Base-by-base conservation (phyloP, 75 land plant species). In the Isoetes taiwanensis region DNA sequence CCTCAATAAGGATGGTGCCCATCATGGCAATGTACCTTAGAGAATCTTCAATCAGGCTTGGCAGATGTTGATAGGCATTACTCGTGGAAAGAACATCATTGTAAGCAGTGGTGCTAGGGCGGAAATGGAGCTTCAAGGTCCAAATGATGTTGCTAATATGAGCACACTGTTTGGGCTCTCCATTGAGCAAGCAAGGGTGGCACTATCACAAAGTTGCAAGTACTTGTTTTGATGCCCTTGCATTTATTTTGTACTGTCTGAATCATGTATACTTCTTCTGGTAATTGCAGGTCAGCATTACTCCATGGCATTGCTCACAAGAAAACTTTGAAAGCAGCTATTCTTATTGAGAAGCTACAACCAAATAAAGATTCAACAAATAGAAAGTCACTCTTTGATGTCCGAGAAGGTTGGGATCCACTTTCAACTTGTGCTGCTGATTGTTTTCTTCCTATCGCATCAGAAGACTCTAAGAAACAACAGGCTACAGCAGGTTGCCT, bases 121-220 rank as follows among this genome's bases (percentile, higher is more conserved):
- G 56, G 76, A 62, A 32, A 66, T 41, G 67, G 86, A 80, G 46
- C 55, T 90, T 34, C 69, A 90, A 71, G 96, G 96, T 21, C 96
- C 96, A 28, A 59, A 73, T 72, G 96, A 90, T 80, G 86, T 85
- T 53, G 72, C 77, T n/a, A 90, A 90, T 68, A 59, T 85, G 56
- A 30, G 64, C 3, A 77, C 74, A 35, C 70, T 90, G 63, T 69
- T 90, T 65, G 96, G 96, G 10, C 65, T 90, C 12, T 70, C 90
- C 10, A 55, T 61, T 50, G 84, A 82, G 58, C 61, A 70, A 29
- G 96, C 90, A 62, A 90, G 80, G 68, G 76, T 66, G 23, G 79
- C 86, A 28, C 42, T 90, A 24, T 81, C 96, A 0, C 75, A 66
- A 68, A 90, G 81, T 59, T 90, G 96, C 76, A 75, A 89, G 96